Evolutionary conservation across 1,139 yeast species (phyloP), one percentile per base, ranked within the genome.

Genomic region (Blastobotrys malaysiensis): DNA sequence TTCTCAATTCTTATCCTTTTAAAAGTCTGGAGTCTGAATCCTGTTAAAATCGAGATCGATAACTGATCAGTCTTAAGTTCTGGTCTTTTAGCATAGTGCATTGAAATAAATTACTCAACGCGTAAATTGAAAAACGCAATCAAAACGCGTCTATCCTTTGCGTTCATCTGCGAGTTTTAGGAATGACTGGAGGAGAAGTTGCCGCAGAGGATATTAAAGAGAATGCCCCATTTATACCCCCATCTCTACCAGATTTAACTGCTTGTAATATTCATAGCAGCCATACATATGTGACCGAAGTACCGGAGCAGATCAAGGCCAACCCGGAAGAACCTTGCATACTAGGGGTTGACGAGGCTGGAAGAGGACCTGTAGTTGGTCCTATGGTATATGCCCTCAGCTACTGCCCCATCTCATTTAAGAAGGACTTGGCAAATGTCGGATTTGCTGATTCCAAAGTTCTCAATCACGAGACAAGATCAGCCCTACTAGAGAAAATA

Each of bases 351-450:
- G 99, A 93, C 68, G 99, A 93, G 69, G 99, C 99, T 0, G 99
- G 99, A 0, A 78, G 99, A 60, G 99, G 99, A 0, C 99, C 99
- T 0, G 97, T 95, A 0, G 66, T 93, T 52, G 77, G 99, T 0
- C 96, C 98, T 0, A 95, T 93, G 99, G 99, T 95, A 0, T 93
- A 93, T 65, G 96, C 96, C 1, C 75, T 89, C 2, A 83, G 95
- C 2, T 93, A 89, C 66, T 84, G 96, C 61, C 72, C 83, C 16
- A 76, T 77, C 50, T 66, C 72, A 1, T 88, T 81, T 64, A 68
- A 69, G 46, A 84, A 81, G 5, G 70, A 84, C 54, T 81, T 86
- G 52, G 75, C 74, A 6, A 72, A 77, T 43, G 84, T 81, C 59
- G 97, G 93, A 9, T 93, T 93, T 72, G 96, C 91, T 26, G 99